Conservation (phyloP, 1,284 basidiomycete genomes). For the Cutaneotrichosporon dermatis region DNA sequence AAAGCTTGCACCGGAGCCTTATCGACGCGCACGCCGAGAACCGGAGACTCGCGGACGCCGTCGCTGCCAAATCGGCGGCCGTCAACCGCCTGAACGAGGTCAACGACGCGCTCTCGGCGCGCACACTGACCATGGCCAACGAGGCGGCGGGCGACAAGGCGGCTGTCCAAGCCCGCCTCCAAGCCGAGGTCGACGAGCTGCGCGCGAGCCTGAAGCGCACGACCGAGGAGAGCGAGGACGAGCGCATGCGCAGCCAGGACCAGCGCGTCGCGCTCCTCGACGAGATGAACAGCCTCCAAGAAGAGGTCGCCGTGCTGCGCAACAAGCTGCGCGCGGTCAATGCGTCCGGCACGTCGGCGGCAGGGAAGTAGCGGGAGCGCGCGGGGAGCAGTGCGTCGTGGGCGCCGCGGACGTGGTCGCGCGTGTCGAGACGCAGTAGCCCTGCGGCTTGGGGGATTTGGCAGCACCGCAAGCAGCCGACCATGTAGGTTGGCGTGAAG, state of each 20-base stretch:
- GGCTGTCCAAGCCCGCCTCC: conserved; percentile 24
- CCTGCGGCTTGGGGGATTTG: background rate
- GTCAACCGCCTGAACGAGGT: conserved; percentile 66
- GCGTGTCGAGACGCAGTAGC: background rate
- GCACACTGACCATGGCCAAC: conserved; percentile 66
- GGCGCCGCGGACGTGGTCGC: background rate
- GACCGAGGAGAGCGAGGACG: conserved; percentile 42
- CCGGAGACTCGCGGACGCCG: conserved; percentile 56
- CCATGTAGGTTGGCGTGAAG: background rate
- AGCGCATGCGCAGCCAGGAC: conserved; percentile 34
- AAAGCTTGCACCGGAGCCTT: conserved; percentile 56
- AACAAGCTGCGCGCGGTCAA: conserved; percentile 31
- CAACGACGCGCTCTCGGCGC: conserved; percentile 68
- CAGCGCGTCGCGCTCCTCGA: conserved; percentile 48
- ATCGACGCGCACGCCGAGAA: conserved; percentile 62
- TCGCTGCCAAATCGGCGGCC: conserved; percentile 66
- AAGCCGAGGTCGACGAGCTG: conserved; percentile 36
- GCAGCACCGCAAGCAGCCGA: background rate
- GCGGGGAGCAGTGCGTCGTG: background rate
- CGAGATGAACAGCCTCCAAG: conserved; percentile 48
- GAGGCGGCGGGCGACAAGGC: conserved; percentile 56
- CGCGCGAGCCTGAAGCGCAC: conserved; percentile 27
- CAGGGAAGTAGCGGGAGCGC: background rate
- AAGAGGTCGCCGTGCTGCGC: conserved; percentile 42
- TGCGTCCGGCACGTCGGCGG: background rate